Conservation (phyloP, 768 basidiomycete genomes). For the Imleria badia region DNA sequence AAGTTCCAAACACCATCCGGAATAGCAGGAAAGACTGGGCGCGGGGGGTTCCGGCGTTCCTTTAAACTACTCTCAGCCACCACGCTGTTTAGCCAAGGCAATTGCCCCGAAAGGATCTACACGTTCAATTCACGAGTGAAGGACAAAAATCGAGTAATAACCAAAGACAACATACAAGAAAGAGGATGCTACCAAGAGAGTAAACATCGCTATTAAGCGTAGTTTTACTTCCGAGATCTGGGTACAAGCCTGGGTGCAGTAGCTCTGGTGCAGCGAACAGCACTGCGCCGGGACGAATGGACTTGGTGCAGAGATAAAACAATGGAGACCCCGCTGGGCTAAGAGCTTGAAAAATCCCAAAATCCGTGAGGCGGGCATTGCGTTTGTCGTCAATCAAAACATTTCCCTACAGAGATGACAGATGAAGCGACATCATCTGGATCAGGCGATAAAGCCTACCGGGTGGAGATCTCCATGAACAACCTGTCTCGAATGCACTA, state of each 20-base stretch:
- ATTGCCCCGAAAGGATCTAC: constrained; percentile 11
- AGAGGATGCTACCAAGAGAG: constrained; percentile 3
- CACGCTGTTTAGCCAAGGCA: too few relatives aligned
- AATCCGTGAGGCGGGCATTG: constrained; percentile 1
- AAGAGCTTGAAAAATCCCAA: constrained; percentile 3
- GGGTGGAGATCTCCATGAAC: constrained; percentile 12
- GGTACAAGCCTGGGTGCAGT: background rate
- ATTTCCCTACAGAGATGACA: background rate
- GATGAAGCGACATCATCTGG: background rate
- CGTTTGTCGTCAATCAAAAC: background rate
- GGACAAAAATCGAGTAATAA: too few relatives aligned
- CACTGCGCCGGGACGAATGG: background rate
- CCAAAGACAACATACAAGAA: background rate
- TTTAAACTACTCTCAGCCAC: background rate
- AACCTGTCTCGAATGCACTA: background rate
- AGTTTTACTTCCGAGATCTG: background rate
- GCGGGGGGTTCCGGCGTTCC: background rate
- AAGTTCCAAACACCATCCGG: background rate
- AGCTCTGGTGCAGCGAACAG: constrained; percentile 7
- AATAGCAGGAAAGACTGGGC: constrained; percentile 1
- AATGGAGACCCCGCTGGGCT: background rate
- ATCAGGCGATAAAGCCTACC: background rate
- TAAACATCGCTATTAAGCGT: constrained; percentile 1
- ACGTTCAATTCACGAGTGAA: too few relatives aligned
- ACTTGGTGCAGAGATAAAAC: background rate